Evolutionary conservation across 1,284 basidiomycete genomes (phyloP).

Genomic region (Sporisorium iseilematis-ciliati): DNA sequence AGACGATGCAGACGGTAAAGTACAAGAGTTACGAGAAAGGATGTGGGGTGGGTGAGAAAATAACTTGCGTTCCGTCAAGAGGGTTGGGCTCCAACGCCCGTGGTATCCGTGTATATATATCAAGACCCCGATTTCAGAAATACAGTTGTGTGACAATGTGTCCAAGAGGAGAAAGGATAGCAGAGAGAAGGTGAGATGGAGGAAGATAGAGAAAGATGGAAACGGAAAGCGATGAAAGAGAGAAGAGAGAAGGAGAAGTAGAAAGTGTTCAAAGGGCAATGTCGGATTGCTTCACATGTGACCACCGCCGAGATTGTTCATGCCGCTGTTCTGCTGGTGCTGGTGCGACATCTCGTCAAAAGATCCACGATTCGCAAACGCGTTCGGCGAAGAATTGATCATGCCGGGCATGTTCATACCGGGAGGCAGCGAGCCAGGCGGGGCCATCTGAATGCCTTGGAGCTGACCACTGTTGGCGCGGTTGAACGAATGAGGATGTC

Average conservation of each 20-base stretch:
- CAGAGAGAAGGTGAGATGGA: constrained; percentile 7
- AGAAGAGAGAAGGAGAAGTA: constrained; percentile 2
- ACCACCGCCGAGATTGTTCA: constrained; percentile 37
- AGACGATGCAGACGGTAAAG: constrained; percentile 13
- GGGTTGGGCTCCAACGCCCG: constrained; percentile 10
- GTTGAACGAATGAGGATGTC: constrained; percentile 45
- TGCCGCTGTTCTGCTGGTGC: constrained; percentile 24
- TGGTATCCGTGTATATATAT: constrained; percentile 46
- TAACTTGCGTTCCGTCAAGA: constrained; percentile 27
- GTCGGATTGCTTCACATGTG: constrained; percentile 17
- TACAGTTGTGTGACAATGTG: constrained; percentile 21
- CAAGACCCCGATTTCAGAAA: constrained; percentile 23
- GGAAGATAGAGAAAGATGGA: constrained; percentile 1
- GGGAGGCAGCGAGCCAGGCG: constrained; percentile 32
- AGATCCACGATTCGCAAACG: constrained; percentile 33
- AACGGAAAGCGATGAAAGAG: constrained; percentile 2
- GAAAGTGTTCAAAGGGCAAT: neutral
- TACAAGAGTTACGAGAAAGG: constrained; percentile 15
- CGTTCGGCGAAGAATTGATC: constrained; percentile 35
- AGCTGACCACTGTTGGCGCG: constrained; percentile 40
- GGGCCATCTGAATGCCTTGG: constrained; percentile 39
- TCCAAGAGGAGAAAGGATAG: neutral
- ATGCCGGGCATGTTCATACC: constrained; percentile 38
- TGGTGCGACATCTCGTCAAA: constrained; percentile 39
- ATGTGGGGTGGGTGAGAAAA: constrained; percentile 1